Conservation (phyloP, 768 basidiomycete species). For the Auricularia cornea region DNA sequence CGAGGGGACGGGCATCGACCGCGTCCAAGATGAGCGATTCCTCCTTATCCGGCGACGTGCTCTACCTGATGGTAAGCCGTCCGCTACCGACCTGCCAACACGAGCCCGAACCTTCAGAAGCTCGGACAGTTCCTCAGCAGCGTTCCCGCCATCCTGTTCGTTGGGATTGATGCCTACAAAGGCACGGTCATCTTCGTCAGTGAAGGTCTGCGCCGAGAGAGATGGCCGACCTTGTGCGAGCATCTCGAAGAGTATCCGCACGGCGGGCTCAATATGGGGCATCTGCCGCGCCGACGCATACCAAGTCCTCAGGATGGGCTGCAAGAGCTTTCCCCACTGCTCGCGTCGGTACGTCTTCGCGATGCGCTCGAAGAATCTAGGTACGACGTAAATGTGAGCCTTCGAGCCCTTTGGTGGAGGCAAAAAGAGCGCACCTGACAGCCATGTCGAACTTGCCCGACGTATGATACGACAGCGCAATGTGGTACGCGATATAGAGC, state of each 20-base stretch:
- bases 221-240: conserved; percentile 56
- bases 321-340: conserved; percentile 67
- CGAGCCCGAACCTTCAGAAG: conserved; percentile 51
- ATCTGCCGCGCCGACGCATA: conserved; percentile 74
- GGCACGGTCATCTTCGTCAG: not conserved
- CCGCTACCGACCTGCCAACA: not conserved
- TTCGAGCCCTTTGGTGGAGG: too few relatives aligned
- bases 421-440: conserved; percentile 68
- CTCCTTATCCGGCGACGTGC: conserved; percentile 57
- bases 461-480: conserved; percentile 78
- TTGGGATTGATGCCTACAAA: not conserved
- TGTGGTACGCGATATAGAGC: conserved; percentile 84
- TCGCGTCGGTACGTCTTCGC: conserved; percentile 83
- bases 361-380: conserved; percentile 94
- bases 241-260: conserved; percentile 76
- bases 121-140: conserved; percentile 66
- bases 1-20: conserved; percentile 51
- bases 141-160: conserved; percentile 11
- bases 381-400: too few relatives aligned
- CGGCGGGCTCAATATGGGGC: conserved; percentile 66
- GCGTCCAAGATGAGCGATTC: conserved; percentile 54
- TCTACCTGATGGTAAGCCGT: conserved; percentile 34
- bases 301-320: conserved; percentile 69
- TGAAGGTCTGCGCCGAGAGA: not conserved
- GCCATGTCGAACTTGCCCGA: conserved; percentile 82